phyloP scores from a whole-genome alignment of 2,329 filamentous ascomycete species.

The Colletotrichum acutatum region DNA sequence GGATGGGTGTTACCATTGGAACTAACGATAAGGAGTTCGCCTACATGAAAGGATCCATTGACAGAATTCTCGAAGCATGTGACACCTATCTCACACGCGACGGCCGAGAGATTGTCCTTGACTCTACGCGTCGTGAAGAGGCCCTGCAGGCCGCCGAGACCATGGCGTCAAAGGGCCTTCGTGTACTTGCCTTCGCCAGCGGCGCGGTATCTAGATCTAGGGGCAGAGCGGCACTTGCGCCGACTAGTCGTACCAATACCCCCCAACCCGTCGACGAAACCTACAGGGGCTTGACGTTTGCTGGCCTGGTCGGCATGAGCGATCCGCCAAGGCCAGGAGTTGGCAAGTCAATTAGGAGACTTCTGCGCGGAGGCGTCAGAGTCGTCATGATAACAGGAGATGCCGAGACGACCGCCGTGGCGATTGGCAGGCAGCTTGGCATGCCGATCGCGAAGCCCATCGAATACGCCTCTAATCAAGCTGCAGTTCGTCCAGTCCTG shows the following conservation, averaged over 20 bases:
- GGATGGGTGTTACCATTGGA: constrained; percentile 96
- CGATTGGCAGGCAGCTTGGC: constrained; percentile 93
- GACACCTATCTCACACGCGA: constrained; percentile 91
- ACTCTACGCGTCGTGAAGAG: constrained; percentile 78
- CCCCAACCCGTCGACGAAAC: constrained; percentile 67
- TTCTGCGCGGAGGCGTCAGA: constrained; percentile 95
- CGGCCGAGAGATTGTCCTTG: constrained; percentile 86
- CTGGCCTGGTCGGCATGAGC: constrained; percentile 95
- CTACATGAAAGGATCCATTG: constrained; percentile 95
- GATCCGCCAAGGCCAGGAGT: constrained; percentile 94
- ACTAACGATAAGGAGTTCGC: constrained; percentile 77
- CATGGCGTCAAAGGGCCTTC: constrained; percentile 89
- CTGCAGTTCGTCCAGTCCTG: constrained; percentile 77
- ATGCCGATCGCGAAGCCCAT: constrained; percentile 78
- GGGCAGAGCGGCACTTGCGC: constrained; percentile 49
- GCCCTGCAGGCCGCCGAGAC: constrained; percentile 82
- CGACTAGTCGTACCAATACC: constrained; percentile 62
- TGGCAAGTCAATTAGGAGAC: constrained; percentile 84
- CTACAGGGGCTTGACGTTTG: constrained; percentile 87
- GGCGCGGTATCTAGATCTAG: constrained; percentile 70
- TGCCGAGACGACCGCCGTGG: constrained; percentile 91
- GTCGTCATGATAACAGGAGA: constrained; percentile 99
- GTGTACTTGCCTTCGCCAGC: constrained; percentile 94
- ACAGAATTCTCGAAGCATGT: constrained; percentile 86
- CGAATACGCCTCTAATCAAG: constrained; percentile 63